Base-by-base conservation (phyloP, 129 eudicot species). In the Deinandra increscens region DNA sequence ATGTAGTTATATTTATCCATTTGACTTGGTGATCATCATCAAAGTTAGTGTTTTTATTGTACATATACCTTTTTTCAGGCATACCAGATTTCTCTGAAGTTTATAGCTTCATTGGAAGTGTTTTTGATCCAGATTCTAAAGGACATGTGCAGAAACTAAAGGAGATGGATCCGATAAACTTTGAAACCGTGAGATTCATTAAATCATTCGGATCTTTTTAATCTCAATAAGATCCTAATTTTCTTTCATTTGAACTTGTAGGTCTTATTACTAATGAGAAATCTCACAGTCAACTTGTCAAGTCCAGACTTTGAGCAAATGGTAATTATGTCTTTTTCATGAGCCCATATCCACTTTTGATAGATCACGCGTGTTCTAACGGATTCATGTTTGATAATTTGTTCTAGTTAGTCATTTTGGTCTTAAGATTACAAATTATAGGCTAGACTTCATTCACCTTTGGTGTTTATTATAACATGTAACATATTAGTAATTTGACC, bases 101-200 rank as follows among this genome's bases (percentile, higher is more conserved):
- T 39, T 89, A 93, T 75, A 81, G 90, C 95, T 93, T 89, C 74
- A 93, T 93, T 67, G 98, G 98, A 77, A 89, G 97, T 72, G 92
- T 93, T 73, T 93, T 93, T 60, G 98, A 93, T 82, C 97, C 98
- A 39, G 88, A 85, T 44, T 75, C 85, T 14, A 76, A 76, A 42
- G 95, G 85, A 59, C 96, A 93, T 80, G 92, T 86, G 78, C 90
- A 83, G 82, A 93, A 93, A 80, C 92, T 93, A 37, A 93, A 93
- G 83, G 97, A 93, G 72, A 93, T 93, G 98, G 98, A 93, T 84
- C 98, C 98, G n/a, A 93, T 93, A 62, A 93, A 89, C 74, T 93
- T 93, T 72, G 98, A 93, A 72, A 93, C 97, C 0, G 98, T 93
- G 82, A 92, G 98, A 23, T 55, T 55, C n/a, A n/a, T n/a, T 86